Evolutionary conservation across 495 filamentous ascomycete genomes (phyloP), one percentile per base, ranked within the genome.

Genomic region (Thozetella sp.): DNA sequence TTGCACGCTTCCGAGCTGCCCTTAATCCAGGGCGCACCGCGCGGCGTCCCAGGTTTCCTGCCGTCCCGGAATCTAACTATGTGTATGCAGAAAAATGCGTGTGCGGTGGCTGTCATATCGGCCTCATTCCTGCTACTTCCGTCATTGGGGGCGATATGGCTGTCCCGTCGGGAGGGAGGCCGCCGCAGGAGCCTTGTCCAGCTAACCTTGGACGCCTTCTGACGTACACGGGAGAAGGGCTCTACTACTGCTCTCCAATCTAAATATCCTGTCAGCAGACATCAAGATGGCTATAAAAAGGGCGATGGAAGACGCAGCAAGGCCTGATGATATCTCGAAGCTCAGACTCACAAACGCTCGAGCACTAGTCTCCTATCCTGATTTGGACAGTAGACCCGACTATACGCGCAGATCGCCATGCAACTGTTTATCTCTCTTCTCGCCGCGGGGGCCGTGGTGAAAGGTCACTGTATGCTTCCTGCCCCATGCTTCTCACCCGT

Each of bases 401-500:
- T n/a, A n/a, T n/a, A n/a, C 17, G 22, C 17, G 25, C 19, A 3
- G n/a, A n/a, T 54, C 17, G 43, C 2, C 12, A 57, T 57, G 55
- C 55, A 57, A 45, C 25, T 57, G 24, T 27, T 57, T 19, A 30
- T 25, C 24, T 26, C 40, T 13, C 43, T 57, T 2, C 55, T 57
- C 10, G 9, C 26, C 2, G 45, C 45, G 24, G 55, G 43, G 24
- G 25, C 45, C 15, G 55, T 27, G 34, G 55, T 51, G 55, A 50
- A 51, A n/a, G 45, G 40, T 23, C 55, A 57, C 25, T 57, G 55
- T 57, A 34, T 2, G 55, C 37, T n/a, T n/a, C 43, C 20, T 48
- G n/a, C 9, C 30, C 30, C 30, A 37, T 48, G 10, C 43, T n/a
- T 48, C 43, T n/a, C n/a, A n/a, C n/a, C n/a, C n/a, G n/a, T n/a